Conservation (phyloP, 768 basidiomycete species). For the Ramaria sp. region DNA sequence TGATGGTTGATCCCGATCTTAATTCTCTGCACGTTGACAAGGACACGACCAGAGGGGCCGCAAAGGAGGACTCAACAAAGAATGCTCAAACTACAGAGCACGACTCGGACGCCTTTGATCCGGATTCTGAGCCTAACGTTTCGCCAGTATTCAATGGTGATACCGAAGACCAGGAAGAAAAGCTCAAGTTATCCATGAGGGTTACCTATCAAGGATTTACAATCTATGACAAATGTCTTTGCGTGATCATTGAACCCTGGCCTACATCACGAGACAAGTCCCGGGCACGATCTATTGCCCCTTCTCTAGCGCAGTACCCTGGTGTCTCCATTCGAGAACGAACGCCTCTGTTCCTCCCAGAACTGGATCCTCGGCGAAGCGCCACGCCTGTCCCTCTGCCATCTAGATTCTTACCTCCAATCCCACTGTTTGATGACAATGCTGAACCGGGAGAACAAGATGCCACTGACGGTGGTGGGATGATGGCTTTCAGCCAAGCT, state of each 20-base stretch:
- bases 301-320: conserved; percentile 19
- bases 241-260: conserved; percentile 78
- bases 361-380: conserved; percentile 33
- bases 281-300: conserved; percentile 22
- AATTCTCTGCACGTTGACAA: not conserved
- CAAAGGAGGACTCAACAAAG: not conserved
- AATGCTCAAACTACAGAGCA: not conserved
- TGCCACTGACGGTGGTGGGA: conserved; percentile 33
- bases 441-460: conserved; percentile 22
- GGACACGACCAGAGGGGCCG: conserved; percentile 8
- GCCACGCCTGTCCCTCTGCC: conserved; percentile 27
- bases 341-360: conserved; percentile 71
- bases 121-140: conserved; percentile 10
- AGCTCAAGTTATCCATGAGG: conserved; percentile 59
- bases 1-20: not conserved
- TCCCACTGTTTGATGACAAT: conserved; percentile 33
- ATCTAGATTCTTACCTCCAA: conserved; percentile 24
- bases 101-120: not conserved
- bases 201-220: conserved; percentile 62
- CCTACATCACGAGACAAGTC: conserved; percentile 36
- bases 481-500: conserved; percentile 70
- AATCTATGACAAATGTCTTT: conserved; percentile 64
- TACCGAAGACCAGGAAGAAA: conserved; percentile 43
- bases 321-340: conserved; percentile 28
- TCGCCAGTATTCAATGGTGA: conserved; percentile 30